A percentile compares a stretch with the other conserved stretches of the same genome.
phyloP scores from a whole-genome alignment of 768 basidiomycete genomes.

The Leccinum imitatum region DNA sequence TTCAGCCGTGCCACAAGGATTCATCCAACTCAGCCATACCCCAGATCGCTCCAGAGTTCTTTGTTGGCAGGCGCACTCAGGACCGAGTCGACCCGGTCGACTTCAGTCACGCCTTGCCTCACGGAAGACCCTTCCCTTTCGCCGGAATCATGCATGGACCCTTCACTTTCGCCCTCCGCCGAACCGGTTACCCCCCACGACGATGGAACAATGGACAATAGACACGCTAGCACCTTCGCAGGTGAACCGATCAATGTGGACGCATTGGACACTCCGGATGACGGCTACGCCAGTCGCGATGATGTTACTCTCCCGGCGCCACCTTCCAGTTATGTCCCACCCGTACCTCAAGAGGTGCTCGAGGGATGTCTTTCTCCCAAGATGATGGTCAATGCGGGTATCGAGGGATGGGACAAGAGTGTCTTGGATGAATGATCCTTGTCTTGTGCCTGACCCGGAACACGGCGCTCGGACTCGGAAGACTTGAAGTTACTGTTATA shows the following conservation, averaged over 20 bases:
- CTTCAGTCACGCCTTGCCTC: neutral
- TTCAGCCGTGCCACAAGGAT: neutral
- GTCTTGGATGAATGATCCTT: neutral
- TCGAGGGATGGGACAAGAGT: slow-evolving; percentile 10
- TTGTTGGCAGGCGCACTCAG: neutral
- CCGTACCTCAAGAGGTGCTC: neutral
- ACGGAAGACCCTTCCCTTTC: neutral
- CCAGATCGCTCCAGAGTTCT: neutral
- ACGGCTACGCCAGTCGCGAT: neutral
- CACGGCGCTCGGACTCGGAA: no score
- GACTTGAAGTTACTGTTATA: neutral
- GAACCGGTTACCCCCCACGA: neutral
- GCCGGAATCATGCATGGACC: neutral
- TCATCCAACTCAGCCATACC: neutral
- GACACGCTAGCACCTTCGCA: neutral
- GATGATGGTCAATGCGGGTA: slow-evolving; percentile 6
- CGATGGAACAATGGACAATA: neutral
- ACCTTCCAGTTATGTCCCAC: neutral
- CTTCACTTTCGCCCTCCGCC: neutral
- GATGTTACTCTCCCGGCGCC: neutral
- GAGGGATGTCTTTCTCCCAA: slow-evolving; percentile 12
- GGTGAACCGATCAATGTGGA: neutral
- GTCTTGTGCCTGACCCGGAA: neutral
- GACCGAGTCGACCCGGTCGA: neutral
- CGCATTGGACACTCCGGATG: neutral